phyloP scores from a whole-genome alignment of 306 rosid species.

The Castanopsis chinensis region DNA sequence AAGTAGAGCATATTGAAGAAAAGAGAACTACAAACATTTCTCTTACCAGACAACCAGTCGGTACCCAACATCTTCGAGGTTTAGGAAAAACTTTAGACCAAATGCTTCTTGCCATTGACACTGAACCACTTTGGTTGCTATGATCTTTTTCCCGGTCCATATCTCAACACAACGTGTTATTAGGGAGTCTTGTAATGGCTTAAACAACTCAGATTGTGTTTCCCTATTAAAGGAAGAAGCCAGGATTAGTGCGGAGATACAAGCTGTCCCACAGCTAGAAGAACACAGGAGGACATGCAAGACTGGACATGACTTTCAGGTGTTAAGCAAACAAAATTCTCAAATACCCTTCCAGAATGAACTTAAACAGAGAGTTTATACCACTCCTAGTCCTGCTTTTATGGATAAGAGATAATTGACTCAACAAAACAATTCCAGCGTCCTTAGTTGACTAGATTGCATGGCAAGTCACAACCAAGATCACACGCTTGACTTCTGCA shows the following conservation, averaged over 20 bases:
- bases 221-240: conserved; percentile 37
- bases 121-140: conserved; percentile 34
- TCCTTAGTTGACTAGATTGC: background rate
- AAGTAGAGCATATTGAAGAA: conserved; percentile 11
- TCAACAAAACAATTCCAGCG: background rate
- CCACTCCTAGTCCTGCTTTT: background rate
- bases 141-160: conserved; percentile 48
- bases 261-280: background rate
- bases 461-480: background rate
- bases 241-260: conserved; percentile 4
- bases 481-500: background rate
- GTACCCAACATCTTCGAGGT: conserved; percentile 91
- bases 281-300: background rate
- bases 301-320: background rate
- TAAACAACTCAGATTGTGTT: conserved; percentile 55
- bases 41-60: conserved; percentile 94
- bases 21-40: conserved; percentile 15
- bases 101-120: conserved; percentile 49
- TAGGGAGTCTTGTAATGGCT: conserved; percentile 77
- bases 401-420: background rate
- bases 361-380: background rate
- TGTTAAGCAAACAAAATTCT: background rate
- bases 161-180: conserved; percentile 72
- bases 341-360: background rate
- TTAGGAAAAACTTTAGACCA: conserved; percentile 86